phyloP scores from a whole-genome alignment of 129 eudicot genomes.

The Mikania micrantha region DNA sequence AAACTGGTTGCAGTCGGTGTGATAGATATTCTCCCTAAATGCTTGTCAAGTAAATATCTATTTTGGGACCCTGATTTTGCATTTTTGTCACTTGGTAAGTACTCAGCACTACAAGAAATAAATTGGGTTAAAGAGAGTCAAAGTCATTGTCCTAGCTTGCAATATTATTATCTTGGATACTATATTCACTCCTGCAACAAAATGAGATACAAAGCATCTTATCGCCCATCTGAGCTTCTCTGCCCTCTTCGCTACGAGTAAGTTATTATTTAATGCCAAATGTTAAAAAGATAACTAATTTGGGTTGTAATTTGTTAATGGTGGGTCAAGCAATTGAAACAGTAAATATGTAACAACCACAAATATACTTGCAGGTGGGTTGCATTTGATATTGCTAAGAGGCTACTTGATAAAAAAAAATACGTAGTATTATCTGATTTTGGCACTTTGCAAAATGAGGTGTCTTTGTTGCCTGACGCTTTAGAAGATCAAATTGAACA shows the following conservation, averaged over 20 bases:
- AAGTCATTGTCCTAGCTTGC: constrained; percentile 57
- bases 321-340: not conserved
- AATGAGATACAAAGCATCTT: constrained; percentile 85
- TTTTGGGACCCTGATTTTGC: constrained; percentile 94
- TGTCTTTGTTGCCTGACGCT: constrained; percentile 13
- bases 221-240: constrained; percentile 88
- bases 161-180: constrained; percentile 92
- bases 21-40: constrained; percentile 90
- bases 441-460: constrained; percentile 36
- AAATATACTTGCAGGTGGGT: constrained; percentile 63
- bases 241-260: constrained; percentile 52
- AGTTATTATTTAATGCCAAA: constrained; percentile 20
- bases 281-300: not conserved
- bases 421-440: constrained; percentile 78
- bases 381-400: constrained; percentile 66
- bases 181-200: constrained; percentile 86
- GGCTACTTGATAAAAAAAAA: constrained; percentile 60
- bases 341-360: not conserved
- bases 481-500: constrained; percentile 44
- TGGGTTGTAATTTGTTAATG: not conserved
- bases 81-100: constrained; percentile 74
- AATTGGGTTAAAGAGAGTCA: constrained; percentile 63
- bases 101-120: constrained; percentile 79
- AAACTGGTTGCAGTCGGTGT: constrained; percentile 88
- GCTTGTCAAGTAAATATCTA: constrained; percentile 53